Conservation (phyloP, 805 yeast genomes). For the Tanozyma kutaoensis region DNA sequence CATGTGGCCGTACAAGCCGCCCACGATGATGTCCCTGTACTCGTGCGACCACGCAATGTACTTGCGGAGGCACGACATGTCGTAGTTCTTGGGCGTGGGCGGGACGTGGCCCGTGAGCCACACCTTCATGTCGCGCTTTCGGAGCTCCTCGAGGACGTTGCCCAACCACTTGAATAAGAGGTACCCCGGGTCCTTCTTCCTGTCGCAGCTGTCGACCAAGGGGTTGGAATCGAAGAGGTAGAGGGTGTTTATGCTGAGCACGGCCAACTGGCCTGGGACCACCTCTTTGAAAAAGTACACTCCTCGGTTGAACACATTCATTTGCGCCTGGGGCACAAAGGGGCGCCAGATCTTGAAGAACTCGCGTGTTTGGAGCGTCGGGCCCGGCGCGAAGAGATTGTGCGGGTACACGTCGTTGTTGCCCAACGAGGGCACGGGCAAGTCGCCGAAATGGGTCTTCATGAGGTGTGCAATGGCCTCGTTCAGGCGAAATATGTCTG, state of each 20-base stretch:
- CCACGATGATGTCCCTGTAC: conserved; percentile 71
- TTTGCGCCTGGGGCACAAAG: conserved; percentile 66
- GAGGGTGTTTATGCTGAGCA: conserved; percentile 65
- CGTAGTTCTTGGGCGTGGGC: conserved; percentile 68
- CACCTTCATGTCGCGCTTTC: conserved; percentile 65
- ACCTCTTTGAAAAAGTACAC: conserved; percentile 67
- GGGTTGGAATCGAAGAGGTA: conserved; percentile 71
- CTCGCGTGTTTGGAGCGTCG: conserved; percentile 78
- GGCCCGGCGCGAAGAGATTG: conserved; percentile 75
- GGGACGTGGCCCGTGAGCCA: conserved; percentile 89
- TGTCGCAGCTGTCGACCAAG: conserved; percentile 68
- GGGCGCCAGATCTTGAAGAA: conserved; percentile 60
- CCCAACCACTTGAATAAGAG: conserved; percentile 70
- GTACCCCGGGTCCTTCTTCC: conserved; percentile 67
- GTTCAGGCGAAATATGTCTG: conserved; percentile 59
- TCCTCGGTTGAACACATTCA: conserved; percentile 61
- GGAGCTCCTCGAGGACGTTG: conserved; percentile 54
- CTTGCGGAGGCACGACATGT: conserved; percentile 59
- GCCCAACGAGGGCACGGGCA: conserved; percentile 60
- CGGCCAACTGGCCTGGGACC: conserved; percentile 69
- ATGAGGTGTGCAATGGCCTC: conserved; percentile 39
- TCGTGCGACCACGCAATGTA: conserved; percentile 74
- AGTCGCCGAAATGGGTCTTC: conserved; percentile 34
- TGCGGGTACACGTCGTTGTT: conserved; percentile 88
- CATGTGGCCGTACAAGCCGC: conserved; percentile 84